Evolutionary conservation across 441 rosid species (phyloP), one percentile per base, ranked within the genome.

Genomic region (Theobroma grandiflorum): DNA sequence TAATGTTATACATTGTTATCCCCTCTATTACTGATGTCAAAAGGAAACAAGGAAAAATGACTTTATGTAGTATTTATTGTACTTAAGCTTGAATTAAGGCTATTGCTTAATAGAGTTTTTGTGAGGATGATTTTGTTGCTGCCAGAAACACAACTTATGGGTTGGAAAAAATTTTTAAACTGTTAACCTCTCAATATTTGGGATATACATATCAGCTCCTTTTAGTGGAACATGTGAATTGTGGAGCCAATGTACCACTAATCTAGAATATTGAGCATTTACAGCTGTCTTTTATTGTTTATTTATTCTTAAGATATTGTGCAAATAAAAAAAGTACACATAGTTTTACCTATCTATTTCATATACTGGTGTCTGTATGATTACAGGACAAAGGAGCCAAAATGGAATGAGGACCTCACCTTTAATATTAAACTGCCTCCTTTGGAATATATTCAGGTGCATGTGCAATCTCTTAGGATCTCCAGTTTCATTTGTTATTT

Each of bases 391-490:
- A 95, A 80, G 80, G 88, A 92, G 84, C 99, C 98, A 61, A 91
- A 92, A 35, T 96, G 99, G 99, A 92, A 95, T 77, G 94, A 92
- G 86, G 94, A 95, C 40, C 90, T 91, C 84, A 86, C 88, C 84
- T 82, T 96, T 50, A 86, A 95, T 82, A 83, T 92, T 70, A 96
- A 91, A 87, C 88, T 79, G 76, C 86, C 92, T 18, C 80, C 88
- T 16, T 80, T 87, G n/a, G 89, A 89, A 89, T 87, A 66, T 82
- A 90, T 96, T 87, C 94, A 90, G 98, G 99, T 94, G 67, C 68
- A 61, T 67, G 38, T 76, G 59, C 75, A 45, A 66, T 82, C 84
- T 80, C 65, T 69, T 75, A 75, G 52, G 72, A 55, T 63, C 69
- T 82, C 78, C 43, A 40, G 18, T 73, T 53, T 73, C 7, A 14